These are phyloP conservation scores for Fibroporia radiculosa DNA, from an alignment of 768 basidiomycete genomes.

Conservation along the genomic window DNA sequence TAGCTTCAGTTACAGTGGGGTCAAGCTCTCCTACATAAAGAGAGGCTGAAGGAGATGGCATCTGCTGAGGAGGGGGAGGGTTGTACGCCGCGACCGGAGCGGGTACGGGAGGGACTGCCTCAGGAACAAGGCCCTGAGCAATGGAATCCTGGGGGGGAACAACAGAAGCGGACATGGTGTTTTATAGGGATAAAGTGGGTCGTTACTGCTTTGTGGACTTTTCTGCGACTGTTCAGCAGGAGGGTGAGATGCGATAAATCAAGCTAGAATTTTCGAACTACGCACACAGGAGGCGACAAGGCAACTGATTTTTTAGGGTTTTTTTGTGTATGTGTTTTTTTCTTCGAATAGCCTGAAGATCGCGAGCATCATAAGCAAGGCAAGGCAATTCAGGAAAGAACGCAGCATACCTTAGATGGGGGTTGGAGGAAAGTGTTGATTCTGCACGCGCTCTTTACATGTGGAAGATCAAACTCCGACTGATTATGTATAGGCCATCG, in stretches of 20 bases:
- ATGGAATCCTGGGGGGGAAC: slow-evolving; percentile 24
- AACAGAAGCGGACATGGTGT: slow-evolving; percentile 30
- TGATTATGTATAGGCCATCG: neutral
- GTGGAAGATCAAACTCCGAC: slow-evolving; percentile 33
- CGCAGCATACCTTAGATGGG: slow-evolving; percentile 49
- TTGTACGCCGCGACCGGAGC: slow-evolving; percentile 48
- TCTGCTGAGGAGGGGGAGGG: slow-evolving; percentile 43
- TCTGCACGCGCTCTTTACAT: slow-evolving; percentile 14
- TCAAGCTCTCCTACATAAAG: slow-evolving; percentile 99
- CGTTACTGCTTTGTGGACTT: slow-evolving; percentile 92
- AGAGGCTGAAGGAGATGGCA: slow-evolving; percentile 75
- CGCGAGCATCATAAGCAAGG: too few species aligned
- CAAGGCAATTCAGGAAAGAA: too few species aligned
- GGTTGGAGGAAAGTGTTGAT: slow-evolving; percentile 44
- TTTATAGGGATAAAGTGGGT: slow-evolving; percentile 38
- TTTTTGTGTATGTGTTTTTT: slow-evolving; percentile 38
- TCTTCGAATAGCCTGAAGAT: too few species aligned
- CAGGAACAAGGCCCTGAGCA: slow-evolving; percentile 30
- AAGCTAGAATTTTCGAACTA: slow-evolving; percentile 14
- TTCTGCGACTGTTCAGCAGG: slow-evolving; percentile 48
- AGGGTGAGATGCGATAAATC: slow-evolving; percentile 12
- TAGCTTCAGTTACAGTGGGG: slow-evolving; percentile 95
- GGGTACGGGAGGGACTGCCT: slow-evolving; percentile 42
- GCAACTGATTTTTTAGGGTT: slow-evolving; percentile 76
- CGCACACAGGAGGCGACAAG: slow-evolving; percentile 67